Conservation (phyloP, 2,329 filamentous ascomycete genomes). For the Sporothrix pallida region DNA sequence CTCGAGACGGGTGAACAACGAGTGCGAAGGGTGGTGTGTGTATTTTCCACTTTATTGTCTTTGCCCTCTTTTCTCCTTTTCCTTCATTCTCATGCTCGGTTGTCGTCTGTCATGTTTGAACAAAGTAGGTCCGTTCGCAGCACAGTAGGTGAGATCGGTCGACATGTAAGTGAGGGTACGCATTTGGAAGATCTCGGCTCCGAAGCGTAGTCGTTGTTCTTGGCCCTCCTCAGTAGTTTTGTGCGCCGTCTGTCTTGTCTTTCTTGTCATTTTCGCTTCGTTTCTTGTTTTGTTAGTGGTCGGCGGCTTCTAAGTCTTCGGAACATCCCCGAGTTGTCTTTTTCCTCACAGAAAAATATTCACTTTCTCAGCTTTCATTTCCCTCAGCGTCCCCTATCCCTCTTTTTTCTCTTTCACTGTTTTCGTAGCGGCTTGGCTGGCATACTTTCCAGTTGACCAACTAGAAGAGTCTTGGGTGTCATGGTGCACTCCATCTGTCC, state of each 20-base stretch:
- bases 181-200: not conserved
- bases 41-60: not conserved
- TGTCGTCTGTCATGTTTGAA: not conserved
- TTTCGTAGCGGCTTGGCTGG: slow-evolving; percentile 13
- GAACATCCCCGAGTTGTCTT: not conserved
- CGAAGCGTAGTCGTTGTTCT: not conserved
- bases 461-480: too few relatives aligned
- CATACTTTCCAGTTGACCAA: not conserved
- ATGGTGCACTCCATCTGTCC: not conserved
- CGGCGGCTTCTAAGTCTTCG: too few relatives aligned
- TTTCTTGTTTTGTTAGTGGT: not conserved
- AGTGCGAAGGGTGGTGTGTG: not conserved
- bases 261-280: not conserved
- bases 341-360: not conserved
- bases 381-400: not conserved
- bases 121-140: not conserved
- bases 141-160: not conserved
- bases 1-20: not conserved
- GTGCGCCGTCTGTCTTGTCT: not conserved
- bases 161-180: not conserved
- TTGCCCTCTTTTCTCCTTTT: not conserved
- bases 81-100: not conserved
- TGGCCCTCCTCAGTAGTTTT: not conserved
- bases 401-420: not conserved
- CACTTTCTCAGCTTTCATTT: not conserved